Evolutionary conservation across 1,284 basidiomycete species (phyloP).

Genomic region (Apiotrichum brassicae): DNA sequence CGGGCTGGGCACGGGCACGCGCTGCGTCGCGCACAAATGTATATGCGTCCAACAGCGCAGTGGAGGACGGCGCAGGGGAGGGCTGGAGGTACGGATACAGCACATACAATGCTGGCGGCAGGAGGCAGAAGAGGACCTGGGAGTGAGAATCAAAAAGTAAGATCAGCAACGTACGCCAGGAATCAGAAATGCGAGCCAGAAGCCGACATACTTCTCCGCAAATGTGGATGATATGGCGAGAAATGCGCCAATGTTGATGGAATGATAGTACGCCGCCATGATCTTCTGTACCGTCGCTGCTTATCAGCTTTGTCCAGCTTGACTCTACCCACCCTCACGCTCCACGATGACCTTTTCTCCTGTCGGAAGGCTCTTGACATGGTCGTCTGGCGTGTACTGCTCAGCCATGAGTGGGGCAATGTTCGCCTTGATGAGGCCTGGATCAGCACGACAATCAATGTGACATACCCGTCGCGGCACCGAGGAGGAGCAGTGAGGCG

Average conservation of each 20-base stretch:
- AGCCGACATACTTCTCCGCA: slow-evolving; percentile 29
- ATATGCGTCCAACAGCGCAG: slow-evolving; percentile 10
- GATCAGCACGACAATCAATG: background rate
- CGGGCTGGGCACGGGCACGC: background rate
- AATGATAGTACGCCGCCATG: slow-evolving; percentile 28
- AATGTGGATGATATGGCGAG: slow-evolving; percentile 23
- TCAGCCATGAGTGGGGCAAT: slow-evolving; percentile 25
- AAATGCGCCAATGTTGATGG: slow-evolving; percentile 26
- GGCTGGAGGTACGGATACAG: slow-evolving; percentile 13
- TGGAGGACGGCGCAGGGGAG: slow-evolving; percentile 10
- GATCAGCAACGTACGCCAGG: slow-evolving; percentile 23
- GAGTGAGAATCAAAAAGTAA: no score
- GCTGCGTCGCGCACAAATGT: background rate
- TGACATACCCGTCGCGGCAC: slow-evolving; percentile 15
- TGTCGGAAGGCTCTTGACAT: background rate
- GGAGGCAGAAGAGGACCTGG: slow-evolving; percentile 19
- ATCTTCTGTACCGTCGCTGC: slow-evolving; percentile 25
- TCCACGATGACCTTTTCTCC: slow-evolving; percentile 23
- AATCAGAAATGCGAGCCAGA: no score
- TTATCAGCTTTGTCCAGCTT: background rate
- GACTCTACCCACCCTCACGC: slow-evolving; percentile 11
- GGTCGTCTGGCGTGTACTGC: slow-evolving; percentile 16
- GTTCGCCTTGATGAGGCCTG: slow-evolving; percentile 23
- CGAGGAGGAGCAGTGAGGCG: slow-evolving; percentile 12
- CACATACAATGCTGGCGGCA: slow-evolving; percentile 18